Percentiles rank a stretch among this genome's conserved stretches.
These are phyloP conservation scores for Backusella sp. DNA, from an alignment of 192 early-diverging fungal species.

Conservation along the genomic window DNA sequence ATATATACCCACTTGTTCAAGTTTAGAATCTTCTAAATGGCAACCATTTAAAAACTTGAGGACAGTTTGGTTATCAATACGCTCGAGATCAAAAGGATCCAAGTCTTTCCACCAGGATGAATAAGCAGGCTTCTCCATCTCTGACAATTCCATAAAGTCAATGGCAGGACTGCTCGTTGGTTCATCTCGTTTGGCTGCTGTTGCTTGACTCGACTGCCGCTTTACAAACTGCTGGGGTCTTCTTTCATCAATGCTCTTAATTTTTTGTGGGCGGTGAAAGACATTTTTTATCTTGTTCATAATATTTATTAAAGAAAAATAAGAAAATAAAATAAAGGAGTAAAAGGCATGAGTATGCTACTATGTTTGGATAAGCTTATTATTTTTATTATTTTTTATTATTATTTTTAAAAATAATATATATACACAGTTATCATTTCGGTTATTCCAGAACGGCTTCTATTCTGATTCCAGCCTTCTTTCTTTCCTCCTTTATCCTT, in stretches of 20 bases:
- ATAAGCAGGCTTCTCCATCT: neutral
- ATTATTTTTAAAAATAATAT: neutral
- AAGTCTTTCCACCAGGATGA: slow-evolving; percentile 28
- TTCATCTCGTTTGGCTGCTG: neutral
- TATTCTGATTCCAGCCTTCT: neutral
- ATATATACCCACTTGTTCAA: slow-evolving; percentile 16
- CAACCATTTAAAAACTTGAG: slow-evolving; percentile 18
- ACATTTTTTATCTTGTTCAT: slow-evolving; percentile 23
- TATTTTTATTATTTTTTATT: neutral
- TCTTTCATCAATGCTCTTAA: slow-evolving; percentile 16
- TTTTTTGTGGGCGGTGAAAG: slow-evolving; percentile 13
- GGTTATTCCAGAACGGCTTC: neutral
- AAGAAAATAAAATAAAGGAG: slow-evolving; percentile 1
- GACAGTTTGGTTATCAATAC: slow-evolving; percentile 14
- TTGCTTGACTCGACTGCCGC: neutral
- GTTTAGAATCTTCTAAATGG: slow-evolving; percentile 14
- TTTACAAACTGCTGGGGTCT: slow-evolving; percentile 28
- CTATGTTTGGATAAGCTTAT: slow-evolving; percentile 5
- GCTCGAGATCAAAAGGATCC: slow-evolving; percentile 20
- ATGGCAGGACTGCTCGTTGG: neutral
- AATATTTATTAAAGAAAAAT: neutral
- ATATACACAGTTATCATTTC: neutral
- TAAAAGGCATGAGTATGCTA: neutral
- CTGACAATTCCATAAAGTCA: neutral
- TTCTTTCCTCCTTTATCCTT: neutral